A percentile compares a stretch with the other conserved stretches of the same genome.
phyloP scores from a whole-genome alignment of 129 eudicot species.

The Deinandra increscens region DNA sequence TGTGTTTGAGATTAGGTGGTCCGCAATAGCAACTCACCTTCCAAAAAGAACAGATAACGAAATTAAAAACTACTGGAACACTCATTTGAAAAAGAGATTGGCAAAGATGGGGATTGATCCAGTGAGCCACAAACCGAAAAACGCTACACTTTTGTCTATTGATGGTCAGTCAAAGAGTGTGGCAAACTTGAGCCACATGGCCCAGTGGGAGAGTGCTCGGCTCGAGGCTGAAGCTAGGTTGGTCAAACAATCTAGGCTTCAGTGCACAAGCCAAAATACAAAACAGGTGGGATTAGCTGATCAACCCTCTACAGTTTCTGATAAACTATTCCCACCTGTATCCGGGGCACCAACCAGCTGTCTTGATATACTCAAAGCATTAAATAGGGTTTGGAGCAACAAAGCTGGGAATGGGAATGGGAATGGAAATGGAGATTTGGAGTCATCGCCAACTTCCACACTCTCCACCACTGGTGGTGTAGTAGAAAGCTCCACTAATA shows the following conservation, averaged over 20 bases:
- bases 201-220: conserved; percentile 99
- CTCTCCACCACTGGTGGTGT: conserved; percentile 46
- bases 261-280: conserved; percentile 20
- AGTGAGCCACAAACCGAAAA: conserved; percentile 75
- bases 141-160: conserved; percentile 45
- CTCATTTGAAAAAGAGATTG: conserved; percentile 68
- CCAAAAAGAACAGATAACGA: conserved; percentile 77
- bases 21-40: conserved; percentile 77
- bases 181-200: conserved; percentile 95
- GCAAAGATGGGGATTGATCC: conserved; percentile 85
- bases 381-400: conserved; percentile 48
- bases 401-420: conserved; percentile 26
- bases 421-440: conserved; percentile 31
- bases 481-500: conserved; percentile 41
- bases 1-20: conserved; percentile 55
- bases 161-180: conserved; percentile 61
- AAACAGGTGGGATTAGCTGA: conserved; percentile 16
- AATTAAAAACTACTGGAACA: conserved; percentile 79
- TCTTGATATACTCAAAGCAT: conserved; percentile 70
- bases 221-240: conserved; percentile 95
- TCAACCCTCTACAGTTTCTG: conserved; percentile 2
- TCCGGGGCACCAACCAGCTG: conserved; percentile 31
- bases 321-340: conserved; percentile 25
- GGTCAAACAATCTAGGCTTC: conserved; percentile 71
- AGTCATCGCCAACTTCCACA: conserved; percentile 90